Evolutionary conservation across 1,284 basidiomycete genomes (phyloP), one percentile per base, ranked within the genome.

Genomic region (Waitea zeae): DNA sequence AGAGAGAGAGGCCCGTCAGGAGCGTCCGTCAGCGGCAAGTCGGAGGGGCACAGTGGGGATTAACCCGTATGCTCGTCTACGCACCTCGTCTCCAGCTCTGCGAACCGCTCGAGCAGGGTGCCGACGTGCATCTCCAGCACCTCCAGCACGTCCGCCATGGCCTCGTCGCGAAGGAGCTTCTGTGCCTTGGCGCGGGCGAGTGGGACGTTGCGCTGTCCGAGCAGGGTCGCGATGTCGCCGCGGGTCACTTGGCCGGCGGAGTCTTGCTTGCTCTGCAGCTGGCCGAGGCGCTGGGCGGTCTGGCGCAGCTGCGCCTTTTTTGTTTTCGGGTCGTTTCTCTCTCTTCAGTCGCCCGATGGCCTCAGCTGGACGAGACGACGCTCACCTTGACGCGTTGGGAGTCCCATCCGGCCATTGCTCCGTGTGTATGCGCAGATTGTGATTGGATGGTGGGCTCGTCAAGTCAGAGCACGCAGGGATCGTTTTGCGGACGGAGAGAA

Each of bases 181-280:
- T 74, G 72, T 1, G 73, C 72, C 53, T 80, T 81, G 9, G 65
- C 62, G 27, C 78, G 67, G 9, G 79, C 79, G 30, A 76, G 51
- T 12, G 55, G 56, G 34, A 75, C 52, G 39, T 75, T 68, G 24
- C 63, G 63, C 41, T 75, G 67, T 36, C 65, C 61, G 29, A 83
- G 56, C 17, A 75, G 52, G 7, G 63, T 72, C 9, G 75, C 69
- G 36, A 83, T 72, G 47, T 81, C 77, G 41, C 59, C 61, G 41
- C 73, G 62, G 12, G 63, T 67, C 29, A 77, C 67, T 30, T 61
- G 62, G 3, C 62, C 63, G 46, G 70, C 61, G 1, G 74, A 68
- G 42, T 81, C 75, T 41, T 71, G 66, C 47, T 65, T 70, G 44
- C 73, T 68, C 45, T 78, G 74, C 14, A 79, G 49, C 44, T 80